Percentiles rank a stretch among this genome's conserved stretches.
Conservation (phyloP, 169 alveolate genomes). For the Eimeria maxima region DNA sequence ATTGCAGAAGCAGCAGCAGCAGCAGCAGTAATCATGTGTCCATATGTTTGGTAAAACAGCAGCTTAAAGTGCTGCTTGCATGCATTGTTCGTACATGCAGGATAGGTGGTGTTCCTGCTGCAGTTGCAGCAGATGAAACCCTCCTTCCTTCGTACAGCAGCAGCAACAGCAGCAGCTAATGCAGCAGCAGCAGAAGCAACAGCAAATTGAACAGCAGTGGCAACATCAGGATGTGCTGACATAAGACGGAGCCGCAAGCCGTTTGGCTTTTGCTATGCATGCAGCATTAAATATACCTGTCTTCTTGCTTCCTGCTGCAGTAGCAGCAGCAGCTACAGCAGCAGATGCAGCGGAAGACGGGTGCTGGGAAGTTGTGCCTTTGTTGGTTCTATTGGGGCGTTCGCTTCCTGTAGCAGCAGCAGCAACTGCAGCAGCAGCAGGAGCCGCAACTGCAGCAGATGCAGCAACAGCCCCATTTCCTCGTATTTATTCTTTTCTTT, state of each 20-base stretch:
- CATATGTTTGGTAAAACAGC: background rate
- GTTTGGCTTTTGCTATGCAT: no score
- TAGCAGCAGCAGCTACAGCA: constrained; percentile 6
- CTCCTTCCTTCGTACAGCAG: background rate
- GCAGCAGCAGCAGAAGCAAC: no score
- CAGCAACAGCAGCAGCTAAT: no score
- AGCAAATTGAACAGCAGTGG: no score
- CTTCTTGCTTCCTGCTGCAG: background rate
- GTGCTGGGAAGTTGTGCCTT: background rate
- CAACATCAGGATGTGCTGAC: no score
- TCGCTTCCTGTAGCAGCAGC: background rate
- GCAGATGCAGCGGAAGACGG: constrained; percentile 12
- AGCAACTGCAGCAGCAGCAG: no score
- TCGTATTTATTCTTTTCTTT: background rate
- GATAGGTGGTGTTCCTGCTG: background rate
- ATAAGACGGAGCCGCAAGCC: no score
- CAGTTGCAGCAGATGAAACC: background rate
- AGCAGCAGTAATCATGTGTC: background rate
- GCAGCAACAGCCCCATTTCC: no score
- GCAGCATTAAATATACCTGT: no score
- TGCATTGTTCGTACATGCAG: background rate
- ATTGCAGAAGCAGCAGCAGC: no score
- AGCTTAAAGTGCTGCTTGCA: background rate
- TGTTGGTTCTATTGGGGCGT: background rate
- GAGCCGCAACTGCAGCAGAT: no score